Base-by-base conservation (phyloP, 257 asterid species). In the Ilex aquifolium region DNA sequence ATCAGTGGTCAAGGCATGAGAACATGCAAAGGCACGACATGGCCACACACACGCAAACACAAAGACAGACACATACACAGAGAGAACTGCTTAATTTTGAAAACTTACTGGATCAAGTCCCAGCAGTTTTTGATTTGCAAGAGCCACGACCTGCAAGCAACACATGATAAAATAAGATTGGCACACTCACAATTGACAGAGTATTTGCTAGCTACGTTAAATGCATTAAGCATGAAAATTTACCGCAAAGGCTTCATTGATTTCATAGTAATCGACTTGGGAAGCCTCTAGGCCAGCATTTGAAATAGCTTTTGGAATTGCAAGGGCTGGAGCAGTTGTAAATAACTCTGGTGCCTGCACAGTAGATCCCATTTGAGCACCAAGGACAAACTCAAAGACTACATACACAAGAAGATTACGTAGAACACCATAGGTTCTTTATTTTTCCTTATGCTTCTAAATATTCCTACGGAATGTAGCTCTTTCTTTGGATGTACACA, bases 211-310 rank as follows among this genome's bases (percentile, higher is more conserved):
- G 50, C 58, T 46, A 42, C n/a, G 54, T 36, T 21, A 56, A 53
- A 64, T 50, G 70, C 73, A 57, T 48, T 40, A 68, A 42, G 46
- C 27, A 42, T 36, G 63, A 36, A 32, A 31, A 56, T 78, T 67
- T 87, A 92, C 99, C 66, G 99, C 78, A 65, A 93, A 93, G 59
- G 99, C 99, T 78, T 93, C 99, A 49, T 93, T 93, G 72, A 93
- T 93, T 78, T 93, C 99, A 56, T 90, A 93, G 71, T 65, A 93
- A 74, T 90, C 97, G 66, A 93, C 73, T 72, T 87, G 76, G 71
- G 99, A 87, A 64, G 91, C 79, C 67, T 93, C 92, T 40, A 93
- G 36, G 70, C 95, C 91, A 60, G 97, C 94, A 69, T 79, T 87
- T 57, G 90, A 77, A 58, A 90, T 78, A 58, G 99, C 99, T 78